A percentile compares a stretch with the other conserved stretches of the same genome.
These are phyloP conservation scores for Cydonia oblonga DNA, from an alignment of 331 rosid genomes.

Conservation along the genomic window DNA sequence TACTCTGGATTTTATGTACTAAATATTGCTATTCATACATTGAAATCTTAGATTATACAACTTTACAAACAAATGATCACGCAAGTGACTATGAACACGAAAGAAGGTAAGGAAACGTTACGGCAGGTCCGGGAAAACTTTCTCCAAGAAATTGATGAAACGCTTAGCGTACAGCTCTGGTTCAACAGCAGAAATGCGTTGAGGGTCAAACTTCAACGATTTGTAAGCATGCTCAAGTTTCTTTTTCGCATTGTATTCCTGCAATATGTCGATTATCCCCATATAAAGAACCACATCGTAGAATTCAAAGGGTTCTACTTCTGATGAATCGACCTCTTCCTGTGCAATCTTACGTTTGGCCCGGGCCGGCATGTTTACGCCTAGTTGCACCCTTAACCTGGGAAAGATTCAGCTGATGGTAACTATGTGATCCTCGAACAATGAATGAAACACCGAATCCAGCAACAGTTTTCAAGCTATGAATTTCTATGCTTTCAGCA, in stretches of 20 bases:
- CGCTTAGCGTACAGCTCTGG: conserved; percentile 54
- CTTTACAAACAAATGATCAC: conserved; percentile 10
- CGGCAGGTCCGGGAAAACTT: conserved; percentile 36
- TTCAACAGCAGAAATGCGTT: conserved; percentile 55
- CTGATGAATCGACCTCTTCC: conserved; percentile 25
- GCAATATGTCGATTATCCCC: conserved; percentile 83
- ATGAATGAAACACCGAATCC: not conserved
- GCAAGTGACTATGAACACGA: not conserved
- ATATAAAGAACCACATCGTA: conserved; percentile 70
- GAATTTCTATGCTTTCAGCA: not conserved
- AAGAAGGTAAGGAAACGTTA: conserved; percentile 10
- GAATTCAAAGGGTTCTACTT: conserved; percentile 57
- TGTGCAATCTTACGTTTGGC: conserved; percentile 31
- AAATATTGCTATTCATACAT: not conserved
- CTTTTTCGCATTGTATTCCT: conserved; percentile 53
- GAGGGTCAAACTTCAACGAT: conserved; percentile 36
- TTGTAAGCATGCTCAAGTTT: conserved; percentile 60
- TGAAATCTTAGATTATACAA: not conserved
- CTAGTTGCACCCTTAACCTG: conserved; percentile 80
- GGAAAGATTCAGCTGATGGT: not conserved
- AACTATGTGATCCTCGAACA: not conserved
- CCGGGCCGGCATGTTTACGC: conserved; percentile 88
- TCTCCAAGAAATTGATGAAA: conserved; percentile 50
- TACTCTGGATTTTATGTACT: not conserved
- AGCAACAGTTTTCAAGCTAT: not conserved